Conservation (phyloP, 208 protist genomes). For the Crithidia sp. region DNA sequence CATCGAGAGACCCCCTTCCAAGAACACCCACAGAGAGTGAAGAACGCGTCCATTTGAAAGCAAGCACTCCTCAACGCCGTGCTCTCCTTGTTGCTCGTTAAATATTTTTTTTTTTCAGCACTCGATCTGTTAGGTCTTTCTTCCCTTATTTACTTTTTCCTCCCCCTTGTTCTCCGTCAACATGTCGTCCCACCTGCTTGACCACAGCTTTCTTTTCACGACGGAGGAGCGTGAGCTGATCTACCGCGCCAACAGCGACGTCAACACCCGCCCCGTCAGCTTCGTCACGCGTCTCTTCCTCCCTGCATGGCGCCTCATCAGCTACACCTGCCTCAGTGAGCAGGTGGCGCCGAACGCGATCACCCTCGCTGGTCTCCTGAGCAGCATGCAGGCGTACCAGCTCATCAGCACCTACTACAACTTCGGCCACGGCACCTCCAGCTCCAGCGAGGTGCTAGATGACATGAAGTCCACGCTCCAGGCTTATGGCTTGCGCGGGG, state of each 20-base stretch:
- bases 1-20: too few species aligned
- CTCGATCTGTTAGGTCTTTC: not conserved
- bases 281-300: constrained; percentile 77
- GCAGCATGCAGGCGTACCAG: constrained; percentile 87
- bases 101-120: too few species aligned
- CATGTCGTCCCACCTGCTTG: constrained; percentile 61
- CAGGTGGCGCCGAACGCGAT: constrained; percentile 92
- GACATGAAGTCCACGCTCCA: constrained; percentile 43
- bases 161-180: not conserved
- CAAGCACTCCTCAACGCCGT: too few species aligned
- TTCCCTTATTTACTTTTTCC: constrained; percentile 2
- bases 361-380: constrained; percentile 81
- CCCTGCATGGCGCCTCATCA: constrained; percentile 73
- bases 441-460: constrained; percentile 12
- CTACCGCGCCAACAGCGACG: constrained; percentile 63
- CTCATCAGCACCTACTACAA: constrained; percentile 80
- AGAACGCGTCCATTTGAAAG: too few species aligned
- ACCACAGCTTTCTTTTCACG: constrained; percentile 86
- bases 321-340: constrained; percentile 61
- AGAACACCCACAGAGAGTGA: too few species aligned
- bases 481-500: constrained; percentile 49
- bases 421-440: constrained; percentile 16
- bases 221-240: constrained; percentile 73
- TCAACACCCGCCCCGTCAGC: constrained; percentile 76
- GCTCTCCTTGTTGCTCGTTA: too few species aligned